phyloP scores from a whole-genome alignment of 1,284 basidiomycete species.

The Irpex sp. region DNA sequence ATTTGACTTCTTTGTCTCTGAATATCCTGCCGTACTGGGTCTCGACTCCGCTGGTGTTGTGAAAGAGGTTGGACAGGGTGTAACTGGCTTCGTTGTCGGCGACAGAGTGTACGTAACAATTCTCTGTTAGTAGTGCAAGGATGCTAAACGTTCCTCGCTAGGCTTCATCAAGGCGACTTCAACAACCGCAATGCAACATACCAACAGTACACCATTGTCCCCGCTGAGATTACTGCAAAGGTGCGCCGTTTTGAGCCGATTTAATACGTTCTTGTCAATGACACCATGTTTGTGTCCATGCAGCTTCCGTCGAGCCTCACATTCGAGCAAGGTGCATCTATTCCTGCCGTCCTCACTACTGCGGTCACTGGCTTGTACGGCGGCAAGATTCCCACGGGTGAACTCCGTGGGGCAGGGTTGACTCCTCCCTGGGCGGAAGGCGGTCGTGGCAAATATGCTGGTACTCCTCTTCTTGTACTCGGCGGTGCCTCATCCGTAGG shows the following conservation, averaged over 20 bases:
- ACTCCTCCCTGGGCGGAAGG: conserved; percentile 16
- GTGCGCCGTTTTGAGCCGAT: conserved; percentile 19
- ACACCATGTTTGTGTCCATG: background rate
- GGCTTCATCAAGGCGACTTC: conserved; percentile 38
- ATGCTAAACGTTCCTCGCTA: conserved; percentile 16
- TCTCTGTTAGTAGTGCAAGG: background rate
- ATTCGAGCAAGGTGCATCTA: conserved; percentile 20
- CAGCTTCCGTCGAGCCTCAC: conserved; percentile 26
- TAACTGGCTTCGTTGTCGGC: conserved; percentile 30
- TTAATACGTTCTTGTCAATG: background rate
- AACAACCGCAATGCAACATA: conserved; percentile 37
- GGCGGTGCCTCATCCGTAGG: conserved; percentile 37
- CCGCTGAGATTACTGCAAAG: conserved; percentile 40
- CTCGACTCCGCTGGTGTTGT: conserved; percentile 41
- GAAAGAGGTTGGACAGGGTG: conserved; percentile 35
- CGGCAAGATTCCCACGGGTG: background rate
- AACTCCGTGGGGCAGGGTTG: conserved; percentile 9
- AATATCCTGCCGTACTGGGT: conserved; percentile 43
- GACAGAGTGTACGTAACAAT: conserved; percentile 42
- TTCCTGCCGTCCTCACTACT: conserved; percentile 20
- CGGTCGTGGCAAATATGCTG: conserved; percentile 24
- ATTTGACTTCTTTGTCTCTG: conserved; percentile 18
- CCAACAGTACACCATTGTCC: conserved; percentile 45
- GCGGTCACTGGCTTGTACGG: conserved; percentile 15
- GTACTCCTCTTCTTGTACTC: conserved; percentile 30